These are phyloP conservation scores for Microsporum ferrugineum DNA, from an alignment of 2,329 filamentous ascomycete species.

Conservation along the genomic window DNA sequence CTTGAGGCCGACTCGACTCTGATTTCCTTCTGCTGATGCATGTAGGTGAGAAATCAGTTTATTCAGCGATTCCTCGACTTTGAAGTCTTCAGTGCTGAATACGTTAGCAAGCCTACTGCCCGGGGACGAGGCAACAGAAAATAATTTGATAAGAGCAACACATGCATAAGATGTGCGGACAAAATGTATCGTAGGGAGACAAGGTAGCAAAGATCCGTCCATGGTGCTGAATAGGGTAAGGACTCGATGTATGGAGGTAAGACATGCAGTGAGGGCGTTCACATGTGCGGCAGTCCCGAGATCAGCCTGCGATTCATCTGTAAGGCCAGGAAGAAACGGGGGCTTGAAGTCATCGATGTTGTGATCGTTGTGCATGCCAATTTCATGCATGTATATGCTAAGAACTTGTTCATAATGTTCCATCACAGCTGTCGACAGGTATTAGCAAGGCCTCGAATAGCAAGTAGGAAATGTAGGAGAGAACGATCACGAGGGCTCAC, in stretches of 20 bases:
- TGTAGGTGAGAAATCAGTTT: slow-evolving; percentile 58
- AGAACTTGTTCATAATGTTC: slow-evolving; percentile 53
- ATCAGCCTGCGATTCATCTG: slow-evolving; percentile 25
- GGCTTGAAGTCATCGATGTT: slow-evolving; percentile 42
- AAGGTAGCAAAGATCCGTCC: slow-evolving; percentile 48
- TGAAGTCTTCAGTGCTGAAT: slow-evolving; percentile 56
- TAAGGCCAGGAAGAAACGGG: slow-evolving; percentile 37
- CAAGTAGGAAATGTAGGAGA: slow-evolving; percentile 1
- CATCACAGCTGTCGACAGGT: slow-evolving; percentile 42
- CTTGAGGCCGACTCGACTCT: slow-evolving; percentile 55
- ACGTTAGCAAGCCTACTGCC: slow-evolving; percentile 58
- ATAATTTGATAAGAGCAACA: slow-evolving; percentile 63
- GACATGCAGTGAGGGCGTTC: slow-evolving; percentile 54
- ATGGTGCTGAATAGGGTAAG: slow-evolving; percentile 55
- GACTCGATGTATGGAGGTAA: slow-evolving; percentile 54
- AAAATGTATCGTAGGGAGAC: slow-evolving; percentile 58
- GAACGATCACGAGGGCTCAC: slow-evolving; percentile 22
- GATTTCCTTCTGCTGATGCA: slow-evolving; percentile 50
- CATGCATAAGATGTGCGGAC: slow-evolving; percentile 61
- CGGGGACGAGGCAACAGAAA: slow-evolving; percentile 53
- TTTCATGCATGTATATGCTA: slow-evolving; percentile 64
- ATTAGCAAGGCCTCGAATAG: not conserved
- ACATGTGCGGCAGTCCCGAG: slow-evolving; percentile 49
- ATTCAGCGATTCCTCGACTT: slow-evolving; percentile 55
- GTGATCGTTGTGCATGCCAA: slow-evolving; percentile 56